phyloP scores from a whole-genome alignment of 108 stramenopile species.

The Conticribra guillardii region DNA sequence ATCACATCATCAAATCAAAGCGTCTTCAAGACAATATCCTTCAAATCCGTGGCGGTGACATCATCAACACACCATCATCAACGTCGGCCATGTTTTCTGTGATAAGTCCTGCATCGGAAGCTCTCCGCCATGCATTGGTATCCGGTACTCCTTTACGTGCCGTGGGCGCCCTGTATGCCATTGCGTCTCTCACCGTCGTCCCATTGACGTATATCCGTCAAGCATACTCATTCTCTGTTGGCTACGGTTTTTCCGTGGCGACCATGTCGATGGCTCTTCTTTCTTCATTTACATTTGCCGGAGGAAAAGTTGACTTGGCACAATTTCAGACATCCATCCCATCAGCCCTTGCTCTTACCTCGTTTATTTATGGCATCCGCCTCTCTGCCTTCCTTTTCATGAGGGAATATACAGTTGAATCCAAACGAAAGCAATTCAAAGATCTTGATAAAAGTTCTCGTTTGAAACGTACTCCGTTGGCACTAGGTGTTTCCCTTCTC shows the following conservation, averaged over 20 bases:
- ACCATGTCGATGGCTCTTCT: slow-evolving; percentile 36
- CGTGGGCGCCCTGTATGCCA: slow-evolving; percentile 32
- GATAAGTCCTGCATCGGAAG: slow-evolving; percentile 25
- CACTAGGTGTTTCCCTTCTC: slow-evolving; percentile 34
- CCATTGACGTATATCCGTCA: slow-evolving; percentile 41
- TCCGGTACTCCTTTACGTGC: slow-evolving; percentile 34
- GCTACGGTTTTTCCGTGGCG: slow-evolving; percentile 49
- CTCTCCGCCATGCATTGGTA: slow-evolving; percentile 13
- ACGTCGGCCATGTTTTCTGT: slow-evolving; percentile 15
- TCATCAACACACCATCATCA: neutral
- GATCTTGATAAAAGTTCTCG: slow-evolving; percentile 29
- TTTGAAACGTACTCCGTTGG: slow-evolving; percentile 37
- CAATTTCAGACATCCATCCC: slow-evolving; percentile 20
- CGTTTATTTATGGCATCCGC: slow-evolving; percentile 42
- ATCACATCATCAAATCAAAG: neutral
- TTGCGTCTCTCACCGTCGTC: slow-evolving; percentile 33
- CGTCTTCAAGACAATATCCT: slow-evolving; percentile 5
- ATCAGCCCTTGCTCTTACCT: neutral
- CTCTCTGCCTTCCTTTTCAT: slow-evolving; percentile 31
- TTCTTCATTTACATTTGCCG: slow-evolving; percentile 16
- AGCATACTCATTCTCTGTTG: slow-evolving; percentile 51
- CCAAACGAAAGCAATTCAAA: slow-evolving; percentile 28
- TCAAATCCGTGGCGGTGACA: slow-evolving; percentile 32
- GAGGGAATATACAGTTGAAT: slow-evolving; percentile 34
- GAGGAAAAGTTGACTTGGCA: slow-evolving; percentile 1